These are phyloP conservation scores for Acacia confusa DNA, from an alignment of 306 rosid species.

Conservation along the genomic window DNA sequence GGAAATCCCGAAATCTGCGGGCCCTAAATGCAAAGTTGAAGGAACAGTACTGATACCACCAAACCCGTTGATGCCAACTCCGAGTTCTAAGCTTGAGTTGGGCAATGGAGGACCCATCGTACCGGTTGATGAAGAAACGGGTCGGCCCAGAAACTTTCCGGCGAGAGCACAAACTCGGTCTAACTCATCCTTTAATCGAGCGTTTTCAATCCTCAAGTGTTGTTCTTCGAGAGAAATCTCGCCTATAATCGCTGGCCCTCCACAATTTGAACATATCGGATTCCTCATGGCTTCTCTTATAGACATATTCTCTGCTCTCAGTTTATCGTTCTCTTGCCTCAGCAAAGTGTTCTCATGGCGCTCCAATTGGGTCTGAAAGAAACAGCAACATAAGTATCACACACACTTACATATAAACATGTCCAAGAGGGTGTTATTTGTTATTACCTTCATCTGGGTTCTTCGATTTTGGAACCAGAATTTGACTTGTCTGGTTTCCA, in stretches of 20 bases:
- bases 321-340: conserved; percentile 93
- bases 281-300: conserved; percentile 94
- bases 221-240: conserved; percentile 91
- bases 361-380: conserved; percentile 87
- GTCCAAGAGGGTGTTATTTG: background rate
- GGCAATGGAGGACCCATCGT: conserved; percentile 68
- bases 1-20: conserved; percentile 55
- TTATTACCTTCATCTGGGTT: conserved; percentile 89
- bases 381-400: background rate
- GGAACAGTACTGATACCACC: conserved; percentile 50
- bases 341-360: conserved; percentile 88
- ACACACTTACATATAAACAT: background rate
- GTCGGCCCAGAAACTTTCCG: conserved; percentile 83
- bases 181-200: conserved; percentile 81
- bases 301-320: conserved; percentile 91
- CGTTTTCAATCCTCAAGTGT: conserved; percentile 85
- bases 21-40: conserved; percentile 59
- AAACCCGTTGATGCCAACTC: conserved; percentile 87
- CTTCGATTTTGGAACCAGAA: conserved; percentile 99
- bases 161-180: conserved; percentile 89
- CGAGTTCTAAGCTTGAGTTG: conserved; percentile 79
- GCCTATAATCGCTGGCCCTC: conserved; percentile 81
- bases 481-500: conserved; percentile 92
- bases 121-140: conserved; percentile 52
- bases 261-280: conserved; percentile 90